Evolutionary conservation across 2,329 filamentous ascomycete species (phyloP), one percentile per base, ranked within the genome.

Genomic region (Colletotrichum sp.): DNA sequence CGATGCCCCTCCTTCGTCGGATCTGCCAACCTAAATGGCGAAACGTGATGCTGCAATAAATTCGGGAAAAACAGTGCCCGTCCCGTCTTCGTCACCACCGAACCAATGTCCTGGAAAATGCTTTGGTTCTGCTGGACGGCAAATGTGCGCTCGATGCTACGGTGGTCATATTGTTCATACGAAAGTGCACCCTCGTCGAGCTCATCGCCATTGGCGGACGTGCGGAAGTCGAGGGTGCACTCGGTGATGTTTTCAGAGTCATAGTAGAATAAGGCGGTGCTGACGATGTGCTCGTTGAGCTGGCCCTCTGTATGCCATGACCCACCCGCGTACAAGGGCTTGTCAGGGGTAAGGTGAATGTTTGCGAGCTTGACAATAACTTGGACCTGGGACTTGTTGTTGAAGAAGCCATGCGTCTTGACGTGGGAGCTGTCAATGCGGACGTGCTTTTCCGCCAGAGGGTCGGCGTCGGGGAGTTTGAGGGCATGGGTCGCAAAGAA

Each of bases 331-430:
- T 91, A 93, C 0, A 79, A 79, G 0, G 91, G 89, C 3, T 90
- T 87, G 22, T 90, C 88, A 0, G 92, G 92, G 0, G 87, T 90
- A 1, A 94, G 85, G 32, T 92, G 86, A 56, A 93, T 90, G 64
- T 89, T 91, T n/a, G 90, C 87, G 13, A 94, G 82, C 80, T 93
- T 93, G 70, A 93, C 88, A 71, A 93, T 91, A 55, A 94, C 85
- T 74, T 94, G 93, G 0, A 93, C 18, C 13, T 27, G 34, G 18
- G n/a, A 43, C 25, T 27, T 18, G 13, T 66, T 39, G 22, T 43
- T 58, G 25, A 58, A 58, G 55, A 58, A 58, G 13, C 22, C 8
- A 28, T 58, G 22, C 8, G 22, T 27, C 25, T 58, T 58, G 55
- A 58, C 27, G 15, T 58, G 22, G 7, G 55, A 58, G 27, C 22